Conservation (phyloP, 371 early-diverging fungal genomes). For the Lichtheimia ramosa region DNA sequence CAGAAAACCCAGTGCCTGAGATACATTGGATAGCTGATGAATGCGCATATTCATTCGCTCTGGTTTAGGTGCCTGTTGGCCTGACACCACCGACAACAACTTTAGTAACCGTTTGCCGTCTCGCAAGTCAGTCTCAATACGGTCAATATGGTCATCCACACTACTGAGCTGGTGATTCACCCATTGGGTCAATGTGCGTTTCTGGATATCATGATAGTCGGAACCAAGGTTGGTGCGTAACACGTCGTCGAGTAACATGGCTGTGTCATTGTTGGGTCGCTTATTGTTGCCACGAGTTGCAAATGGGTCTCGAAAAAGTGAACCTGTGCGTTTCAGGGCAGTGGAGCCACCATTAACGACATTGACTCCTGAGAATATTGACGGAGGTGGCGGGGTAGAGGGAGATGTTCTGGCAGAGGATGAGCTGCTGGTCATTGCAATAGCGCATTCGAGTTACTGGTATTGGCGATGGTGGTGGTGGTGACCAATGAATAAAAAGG, state of each 20-base stretch:
- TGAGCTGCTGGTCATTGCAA: constrained; percentile 10
- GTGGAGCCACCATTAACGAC: constrained; percentile 6
- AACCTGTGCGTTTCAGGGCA: constrained; percentile 15
- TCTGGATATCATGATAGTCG: constrained; percentile 66
- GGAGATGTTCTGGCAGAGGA: constrained; percentile 14
- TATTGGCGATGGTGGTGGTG: no score
- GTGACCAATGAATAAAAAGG: no score
- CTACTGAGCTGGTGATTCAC: constrained; percentile 71
- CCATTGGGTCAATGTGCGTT: constrained; percentile 82
- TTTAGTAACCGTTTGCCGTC: constrained; percentile 66
- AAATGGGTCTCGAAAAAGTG: background rate
- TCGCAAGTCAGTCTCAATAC: constrained; percentile 60
- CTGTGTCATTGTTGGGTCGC: constrained; percentile 3
- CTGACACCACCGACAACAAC: constrained; percentile 59
- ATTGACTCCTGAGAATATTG: constrained; percentile 1
- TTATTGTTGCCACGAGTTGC: background rate
- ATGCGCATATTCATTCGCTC: constrained; percentile 72
- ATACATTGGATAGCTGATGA: constrained; percentile 81
- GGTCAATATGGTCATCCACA: constrained; percentile 35
- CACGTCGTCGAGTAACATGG: constrained; percentile 23
- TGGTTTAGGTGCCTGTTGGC: constrained; percentile 54
- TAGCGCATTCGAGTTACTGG: no score
- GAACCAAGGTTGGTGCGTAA: constrained; percentile 41
- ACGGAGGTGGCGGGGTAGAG: constrained; percentile 14
- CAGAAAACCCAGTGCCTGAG: constrained; percentile 70